Evolutionary conservation across 2,329 filamentous ascomycete genomes (phyloP).

Genomic region (Alternaria brassicicola): DNA sequence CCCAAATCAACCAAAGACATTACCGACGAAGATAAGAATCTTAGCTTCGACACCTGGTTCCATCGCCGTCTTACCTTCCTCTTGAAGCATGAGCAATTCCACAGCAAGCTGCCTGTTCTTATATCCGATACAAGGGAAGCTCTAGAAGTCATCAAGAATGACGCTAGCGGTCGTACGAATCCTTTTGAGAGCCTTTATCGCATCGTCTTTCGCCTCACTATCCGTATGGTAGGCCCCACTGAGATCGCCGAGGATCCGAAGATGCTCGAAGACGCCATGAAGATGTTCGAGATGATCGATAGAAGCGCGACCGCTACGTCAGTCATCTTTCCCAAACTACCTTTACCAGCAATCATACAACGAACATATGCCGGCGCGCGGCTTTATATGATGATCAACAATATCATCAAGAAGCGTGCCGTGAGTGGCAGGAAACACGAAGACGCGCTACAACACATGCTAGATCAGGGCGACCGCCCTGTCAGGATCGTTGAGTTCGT

Average conservation of each 20-base stretch:
- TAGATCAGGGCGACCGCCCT: conserved; percentile 59
- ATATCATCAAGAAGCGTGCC: conserved; percentile 56
- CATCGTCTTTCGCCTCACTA: conserved; percentile 63
- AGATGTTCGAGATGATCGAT: conserved; percentile 58
- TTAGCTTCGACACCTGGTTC: conserved; percentile 31
- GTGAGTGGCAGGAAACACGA: conserved; percentile 51
- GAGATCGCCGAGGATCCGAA: conserved; percentile 59
- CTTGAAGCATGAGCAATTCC: conserved; percentile 37
- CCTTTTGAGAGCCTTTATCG: conserved; percentile 62
- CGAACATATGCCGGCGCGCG: conserved; percentile 55
- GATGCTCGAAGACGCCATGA: conserved; percentile 53
- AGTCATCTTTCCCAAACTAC: conserved; percentile 62
- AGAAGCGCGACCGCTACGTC: conserved; percentile 50
- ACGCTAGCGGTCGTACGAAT: conserved; percentile 52
- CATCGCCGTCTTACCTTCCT: conserved; percentile 27
- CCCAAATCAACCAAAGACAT: conserved; percentile 19
- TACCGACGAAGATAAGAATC: conserved; percentile 12
- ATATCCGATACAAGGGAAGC: conserved; percentile 49
- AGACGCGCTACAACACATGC: conserved; percentile 60
- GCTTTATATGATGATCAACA: conserved; percentile 58
- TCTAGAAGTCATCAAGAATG: conserved; percentile 48
- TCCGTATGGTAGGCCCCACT: conserved; percentile 60
- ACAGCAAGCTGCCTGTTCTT: conserved; percentile 50
- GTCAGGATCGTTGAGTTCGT: conserved; percentile 57
- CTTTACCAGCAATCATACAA: conserved; percentile 52